Evolutionary conservation across 1,139 yeast species (phyloP).

Genomic region (Candida freyschussii): DNA sequence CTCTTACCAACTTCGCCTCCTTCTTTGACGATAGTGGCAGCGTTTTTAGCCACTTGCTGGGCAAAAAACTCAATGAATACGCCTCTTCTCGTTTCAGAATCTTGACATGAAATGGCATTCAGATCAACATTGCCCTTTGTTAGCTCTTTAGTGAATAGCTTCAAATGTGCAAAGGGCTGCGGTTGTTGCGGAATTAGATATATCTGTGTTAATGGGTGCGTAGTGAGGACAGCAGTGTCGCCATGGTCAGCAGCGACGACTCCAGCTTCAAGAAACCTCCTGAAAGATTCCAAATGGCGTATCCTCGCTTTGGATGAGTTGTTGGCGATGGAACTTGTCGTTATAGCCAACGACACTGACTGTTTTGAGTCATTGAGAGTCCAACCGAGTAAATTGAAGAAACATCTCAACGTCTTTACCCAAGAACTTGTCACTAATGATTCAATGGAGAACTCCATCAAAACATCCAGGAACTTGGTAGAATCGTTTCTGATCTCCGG

Average conservation of each 20-base stretch:
- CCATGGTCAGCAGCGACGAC: constrained; percentile 27
- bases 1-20: constrained; percentile 72
- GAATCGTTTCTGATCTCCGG: constrained; percentile 62
- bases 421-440: constrained; percentile 54
- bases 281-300: constrained; percentile 36
- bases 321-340: constrained; percentile 40
- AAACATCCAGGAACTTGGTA: constrained; percentile 50
- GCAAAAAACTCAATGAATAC: constrained; percentile 51
- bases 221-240: constrained; percentile 12
- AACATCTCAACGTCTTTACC: constrained; percentile 52
- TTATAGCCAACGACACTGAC: constrained; percentile 41
- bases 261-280: constrained; percentile 39
- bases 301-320: constrained; percentile 28
- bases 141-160: constrained; percentile 43
- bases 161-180: constrained; percentile 57
- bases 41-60: constrained; percentile 46
- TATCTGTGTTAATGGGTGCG: constrained; percentile 44
- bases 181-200: constrained; percentile 52
- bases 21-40: constrained; percentile 52
- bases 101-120: constrained; percentile 43
- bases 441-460: constrained; percentile 44
- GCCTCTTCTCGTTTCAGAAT: constrained; percentile 55
- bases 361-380: constrained; percentile 40
- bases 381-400: constrained; percentile 62
- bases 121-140: constrained; percentile 25